These are phyloP conservation scores for Aphanomyces astaci DNA, from an alignment of 352 stramenopile species.

Conservation along the genomic window DNA sequence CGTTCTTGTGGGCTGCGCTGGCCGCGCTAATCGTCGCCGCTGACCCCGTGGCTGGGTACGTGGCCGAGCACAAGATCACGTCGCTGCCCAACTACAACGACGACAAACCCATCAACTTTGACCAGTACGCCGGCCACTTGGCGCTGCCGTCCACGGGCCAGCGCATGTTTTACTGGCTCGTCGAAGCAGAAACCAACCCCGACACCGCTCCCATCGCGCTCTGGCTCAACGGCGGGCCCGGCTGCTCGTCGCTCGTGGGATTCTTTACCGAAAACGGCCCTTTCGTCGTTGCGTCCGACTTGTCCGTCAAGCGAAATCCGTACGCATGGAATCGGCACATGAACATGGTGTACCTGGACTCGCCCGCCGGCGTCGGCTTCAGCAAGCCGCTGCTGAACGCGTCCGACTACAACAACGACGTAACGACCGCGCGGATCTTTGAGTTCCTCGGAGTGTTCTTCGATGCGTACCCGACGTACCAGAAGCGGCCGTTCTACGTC, in stretches of 20 bases:
- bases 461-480: conserved; percentile 48
- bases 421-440: conserved; percentile 43
- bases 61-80: conserved; percentile 42
- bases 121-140: conserved; percentile 52
- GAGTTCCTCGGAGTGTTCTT: conserved; percentile 70
- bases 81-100: conserved; percentile 43
- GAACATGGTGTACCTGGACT: conserved; percentile 87
- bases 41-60: conserved; percentile 10
- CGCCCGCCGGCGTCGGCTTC: conserved; percentile 83
- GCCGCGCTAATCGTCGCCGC: background rate
- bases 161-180: conserved; percentile 64
- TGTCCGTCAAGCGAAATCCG: conserved; percentile 50
- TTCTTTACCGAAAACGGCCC: conserved; percentile 79
- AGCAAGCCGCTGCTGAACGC: conserved; percentile 40
- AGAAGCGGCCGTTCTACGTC: conserved; percentile 67
- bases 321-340: conserved; percentile 83
- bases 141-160: conserved; percentile 39
- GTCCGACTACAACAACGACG: conserved; percentile 49
- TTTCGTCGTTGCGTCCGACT: conserved; percentile 46
- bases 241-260: conserved; percentile 70
- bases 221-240: conserved; percentile 89
- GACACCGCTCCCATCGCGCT: conserved; percentile 72
- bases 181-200: conserved; percentile 40
- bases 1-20: background rate
- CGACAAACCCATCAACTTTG: conserved; percentile 36